A percentile compares a stretch with the other conserved stretches of the same genome.
phyloP scores from a whole-genome alignment of 129 eudicot species.

The Ambrosia trifida region DNA sequence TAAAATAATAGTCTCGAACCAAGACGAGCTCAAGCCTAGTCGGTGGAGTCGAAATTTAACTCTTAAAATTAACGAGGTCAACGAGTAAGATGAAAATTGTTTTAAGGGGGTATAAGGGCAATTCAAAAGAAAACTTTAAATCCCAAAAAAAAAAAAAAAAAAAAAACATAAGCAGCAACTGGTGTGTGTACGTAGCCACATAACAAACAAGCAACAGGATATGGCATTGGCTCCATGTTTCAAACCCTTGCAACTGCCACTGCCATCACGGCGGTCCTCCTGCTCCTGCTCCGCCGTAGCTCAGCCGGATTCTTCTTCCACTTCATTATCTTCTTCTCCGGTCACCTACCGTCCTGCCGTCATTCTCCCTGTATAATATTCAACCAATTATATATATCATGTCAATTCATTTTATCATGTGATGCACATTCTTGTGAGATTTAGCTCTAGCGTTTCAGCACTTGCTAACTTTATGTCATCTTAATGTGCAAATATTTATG shows the following conservation, averaged over 20 bases:
- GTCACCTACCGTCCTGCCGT: constrained; percentile 77
- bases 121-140: neutral
- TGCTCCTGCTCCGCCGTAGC: constrained; percentile 39
- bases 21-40: too few relatives aligned
- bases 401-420: neutral
- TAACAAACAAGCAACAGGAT: constrained; percentile 22
- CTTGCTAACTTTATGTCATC: too few relatives aligned
- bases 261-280: constrained; percentile 41
- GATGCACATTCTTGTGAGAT: neutral
- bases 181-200: constrained; percentile 28
- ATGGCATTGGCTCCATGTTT: constrained; percentile 50
- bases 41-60: too few relatives aligned
- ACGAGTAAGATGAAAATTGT: neutral
- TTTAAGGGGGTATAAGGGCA: neutral
- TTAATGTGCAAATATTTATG: too few relatives aligned
- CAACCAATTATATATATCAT: neutral
- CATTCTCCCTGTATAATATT: constrained; percentile 64
- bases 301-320: constrained; percentile 39
- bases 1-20: too few relatives aligned
- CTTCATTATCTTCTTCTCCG: constrained; percentile 37
- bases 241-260: constrained; percentile 36
- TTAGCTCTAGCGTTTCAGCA: too few relatives aligned
- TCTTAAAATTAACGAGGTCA: too few relatives aligned
- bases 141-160: constrained; percentile 20
- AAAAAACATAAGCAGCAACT: constrained; percentile 9